These are phyloP conservation scores for Musa troglodytarum DNA, from an alignment of 176 grass and related monocot species.

Conservation along the genomic window DNA sequence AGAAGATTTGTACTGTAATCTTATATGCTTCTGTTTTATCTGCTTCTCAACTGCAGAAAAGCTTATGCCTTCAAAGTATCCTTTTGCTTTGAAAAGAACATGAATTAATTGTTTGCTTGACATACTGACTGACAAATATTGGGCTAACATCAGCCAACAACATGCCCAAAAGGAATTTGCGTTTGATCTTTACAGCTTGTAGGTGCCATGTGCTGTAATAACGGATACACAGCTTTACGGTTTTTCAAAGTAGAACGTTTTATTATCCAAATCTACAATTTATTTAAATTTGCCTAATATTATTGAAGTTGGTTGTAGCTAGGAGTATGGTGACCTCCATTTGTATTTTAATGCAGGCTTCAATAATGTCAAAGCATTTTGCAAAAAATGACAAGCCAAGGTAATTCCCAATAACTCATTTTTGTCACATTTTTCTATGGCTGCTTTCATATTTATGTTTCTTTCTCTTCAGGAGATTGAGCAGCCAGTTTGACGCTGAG, in stretches of 20 bases:
- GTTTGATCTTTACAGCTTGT: background rate
- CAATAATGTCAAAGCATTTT: conserved; percentile 96
- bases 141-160: too few species aligned
- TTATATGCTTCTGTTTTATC: too few species aligned
- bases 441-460: background rate
- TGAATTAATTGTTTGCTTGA: too few species aligned
- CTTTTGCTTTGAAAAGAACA: too few species aligned
- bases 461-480: conserved; percentile 28
- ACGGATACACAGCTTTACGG: background rate
- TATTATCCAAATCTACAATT: background rate
- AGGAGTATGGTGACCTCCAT: conserved; percentile 1
- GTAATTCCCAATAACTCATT: conserved; percentile 20
- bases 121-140: too few species aligned
- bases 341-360: conserved; percentile 52
- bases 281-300: background rate
- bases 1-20: too few species aligned
- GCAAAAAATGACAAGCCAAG: conserved; percentile 82
- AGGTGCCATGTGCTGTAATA: background rate
- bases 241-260: background rate
- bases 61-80: too few species aligned
- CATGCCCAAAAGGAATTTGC: too few species aligned
- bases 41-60: too few species aligned
- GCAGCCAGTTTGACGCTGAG: conserved; percentile 30
- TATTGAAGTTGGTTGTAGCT: background rate
- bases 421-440: background rate